Evolutionary conservation across 2,329 filamentous ascomycete genomes (phyloP).

Genomic region (Aspergillus fumigatus): DNA sequence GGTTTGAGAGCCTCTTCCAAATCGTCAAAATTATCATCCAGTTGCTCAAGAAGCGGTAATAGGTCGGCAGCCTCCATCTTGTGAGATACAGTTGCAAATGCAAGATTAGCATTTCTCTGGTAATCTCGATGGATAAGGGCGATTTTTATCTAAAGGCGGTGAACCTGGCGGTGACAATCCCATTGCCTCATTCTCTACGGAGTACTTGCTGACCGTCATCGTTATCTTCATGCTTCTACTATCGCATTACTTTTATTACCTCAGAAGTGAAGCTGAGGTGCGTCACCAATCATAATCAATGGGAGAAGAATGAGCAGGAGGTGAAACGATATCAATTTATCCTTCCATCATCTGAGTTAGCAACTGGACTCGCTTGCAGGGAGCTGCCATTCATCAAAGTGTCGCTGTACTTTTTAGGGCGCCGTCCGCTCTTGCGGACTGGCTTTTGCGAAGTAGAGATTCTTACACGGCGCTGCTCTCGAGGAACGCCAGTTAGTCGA

Average conservation of each 20-base stretch:
- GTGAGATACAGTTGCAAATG: constrained; percentile 3
- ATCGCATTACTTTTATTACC: neutral
- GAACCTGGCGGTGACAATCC: constrained; percentile 13
- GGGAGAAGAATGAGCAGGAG: neutral
- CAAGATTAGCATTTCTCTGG: constrained; percentile 17
- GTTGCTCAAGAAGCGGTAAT: constrained; percentile 63
- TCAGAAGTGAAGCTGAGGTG: neutral
- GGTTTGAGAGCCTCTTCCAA: constrained; percentile 71
- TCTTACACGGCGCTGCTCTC: neutral
- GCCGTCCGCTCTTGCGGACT: constrained; percentile 31
- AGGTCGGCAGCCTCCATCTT: constrained; percentile 57
- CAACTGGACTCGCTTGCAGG: neutral
- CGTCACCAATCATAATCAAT: neutral
- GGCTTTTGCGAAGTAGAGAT: constrained; percentile 16
- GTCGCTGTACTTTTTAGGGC: constrained; percentile 28
- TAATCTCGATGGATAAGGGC: constrained; percentile 2
- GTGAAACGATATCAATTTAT: neutral
- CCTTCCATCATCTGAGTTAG: neutral
- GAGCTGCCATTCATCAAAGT: constrained; percentile 22
- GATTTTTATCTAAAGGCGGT: constrained; percentile 21
- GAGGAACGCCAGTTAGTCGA: constrained; percentile 8
- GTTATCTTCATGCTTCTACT: neutral
- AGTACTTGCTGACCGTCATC: neutral
- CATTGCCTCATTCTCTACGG: neutral
- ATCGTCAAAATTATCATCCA: constrained; percentile 74